Evolutionary conservation across 116 monocot species (phyloP).

Genomic region (Dioscorea cayenensis): DNA sequence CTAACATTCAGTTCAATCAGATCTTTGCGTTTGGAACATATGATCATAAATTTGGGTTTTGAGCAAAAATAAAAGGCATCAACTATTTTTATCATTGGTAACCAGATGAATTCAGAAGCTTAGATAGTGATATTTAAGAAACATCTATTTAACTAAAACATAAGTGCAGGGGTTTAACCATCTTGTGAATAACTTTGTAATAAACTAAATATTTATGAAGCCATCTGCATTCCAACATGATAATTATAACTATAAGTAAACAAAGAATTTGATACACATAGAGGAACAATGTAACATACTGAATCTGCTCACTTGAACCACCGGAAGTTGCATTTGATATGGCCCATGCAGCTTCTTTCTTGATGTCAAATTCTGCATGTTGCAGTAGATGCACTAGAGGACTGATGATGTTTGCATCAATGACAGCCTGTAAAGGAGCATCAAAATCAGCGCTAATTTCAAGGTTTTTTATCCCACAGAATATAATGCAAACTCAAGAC

Average conservation of each 20-base stretch:
- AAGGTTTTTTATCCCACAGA: background rate
- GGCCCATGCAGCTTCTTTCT: conserved; percentile 61
- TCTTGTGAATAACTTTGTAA: background rate
- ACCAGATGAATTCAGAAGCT: too few species aligned
- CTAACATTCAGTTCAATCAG: too few species aligned
- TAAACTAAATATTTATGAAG: background rate
- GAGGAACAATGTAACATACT: conserved; percentile 20
- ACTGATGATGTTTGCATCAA: conserved; percentile 45
- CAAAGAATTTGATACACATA: background rate
- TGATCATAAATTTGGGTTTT: too few species aligned
- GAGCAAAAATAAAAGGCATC: too few species aligned
- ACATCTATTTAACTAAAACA: too few species aligned
- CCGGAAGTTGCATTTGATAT: conserved; percentile 54
- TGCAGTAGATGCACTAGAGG: conserved; percentile 37
- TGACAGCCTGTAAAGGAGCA: conserved; percentile 36
- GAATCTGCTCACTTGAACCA: conserved; percentile 45
- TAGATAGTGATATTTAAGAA: too few species aligned
- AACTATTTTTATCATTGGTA: too few species aligned
- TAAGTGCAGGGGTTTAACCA: background rate
- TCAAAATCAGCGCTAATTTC: background rate
- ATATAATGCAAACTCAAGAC: background rate
- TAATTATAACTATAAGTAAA: background rate
- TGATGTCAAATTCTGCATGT: conserved; percentile 43
- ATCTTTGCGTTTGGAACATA: too few species aligned
- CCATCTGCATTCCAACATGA: background rate